Base-by-base conservation (phyloP, 192 early-diverging fungal genomes). In the Podila horticola region DNA sequence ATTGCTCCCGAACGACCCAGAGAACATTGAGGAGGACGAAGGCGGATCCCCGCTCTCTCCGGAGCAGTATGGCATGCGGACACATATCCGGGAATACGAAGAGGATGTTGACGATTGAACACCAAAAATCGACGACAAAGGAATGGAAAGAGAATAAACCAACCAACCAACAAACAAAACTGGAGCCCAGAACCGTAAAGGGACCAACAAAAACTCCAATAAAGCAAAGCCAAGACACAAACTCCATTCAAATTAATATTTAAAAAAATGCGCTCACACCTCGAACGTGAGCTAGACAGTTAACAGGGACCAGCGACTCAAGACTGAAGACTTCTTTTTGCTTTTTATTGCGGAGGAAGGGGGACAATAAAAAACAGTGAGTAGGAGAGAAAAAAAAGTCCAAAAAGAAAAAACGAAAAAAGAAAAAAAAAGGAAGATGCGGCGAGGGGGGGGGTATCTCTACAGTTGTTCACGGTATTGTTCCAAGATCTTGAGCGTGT, bases 1-100 rank as follows among this genome's bases (percentile, higher is more conserved):
- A 13, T 5, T 71, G 30, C 60, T 62, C n/a, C 52, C 20, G 17
- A 58, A 52, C 0, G 63, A 71, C 33, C 64, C 58, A 15, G 24
- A 51, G 3, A 36, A 64, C 28, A 31, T 24, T 20, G 74, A 69
- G 26, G 68, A 69, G 26, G 31, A 45, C 12, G 68, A 69, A 26
- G 31, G 55, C 12, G 33, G 15, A n/a, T 66, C 36, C 12, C 28
- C 58, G 6, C 20, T 76, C 41, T 45, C 41, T n/a, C 69, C 75
- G 29, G 58, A 34, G 1, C 24, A 20, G 12, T 79, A 71, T 31
- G 58, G 64, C 19, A n/a, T 79, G 55, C 68, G 75, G 15, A 67
- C 41, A 26, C 75, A 79, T 48, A 41, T 58, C 11, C 58, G 66
- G 13, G 64, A 60, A 8, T 2, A 15, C 13, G 74, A 52, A 5